A percentile compares a stretch with the other conserved stretches of the same genome.
Evolutionary conservation across 2,329 filamentous ascomycete species (phyloP).

Genomic region (Arthroderma sp.): DNA sequence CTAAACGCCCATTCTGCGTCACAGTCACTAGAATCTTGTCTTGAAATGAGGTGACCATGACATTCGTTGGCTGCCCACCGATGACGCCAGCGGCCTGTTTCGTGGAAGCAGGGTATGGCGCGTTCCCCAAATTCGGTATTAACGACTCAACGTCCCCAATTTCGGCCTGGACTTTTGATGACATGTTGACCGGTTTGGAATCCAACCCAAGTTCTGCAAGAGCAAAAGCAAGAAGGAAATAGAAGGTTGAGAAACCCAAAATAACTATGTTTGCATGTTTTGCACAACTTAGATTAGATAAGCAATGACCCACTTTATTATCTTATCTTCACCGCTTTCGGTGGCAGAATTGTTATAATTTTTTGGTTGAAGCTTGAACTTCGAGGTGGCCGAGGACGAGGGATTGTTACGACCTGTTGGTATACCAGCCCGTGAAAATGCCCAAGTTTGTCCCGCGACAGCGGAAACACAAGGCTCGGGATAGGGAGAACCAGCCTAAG

Average conservation of each 20-base stretch:
- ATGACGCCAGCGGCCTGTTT: conserved; percentile 51
- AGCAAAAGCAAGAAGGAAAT: too few relatives aligned
- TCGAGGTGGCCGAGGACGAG: background rate
- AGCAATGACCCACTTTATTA: background rate
- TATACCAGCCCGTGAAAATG: conserved; percentile 21
- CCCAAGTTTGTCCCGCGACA: conserved; percentile 44
- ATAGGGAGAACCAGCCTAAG: conserved; percentile 18
- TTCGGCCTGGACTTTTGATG: background rate
- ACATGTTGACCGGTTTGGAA: background rate
- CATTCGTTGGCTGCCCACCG: conserved; percentile 58
- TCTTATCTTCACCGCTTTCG: conserved; percentile 13
- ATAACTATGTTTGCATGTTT: background rate
- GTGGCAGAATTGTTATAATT: conserved; percentile 14
- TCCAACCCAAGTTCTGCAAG: background rate
- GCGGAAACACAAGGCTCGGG: conserved; percentile 44
- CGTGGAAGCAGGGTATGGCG: conserved; percentile 57
- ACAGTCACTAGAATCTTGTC: conserved; percentile 89
- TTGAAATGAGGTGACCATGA: conserved; percentile 60
- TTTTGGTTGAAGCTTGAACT: background rate
- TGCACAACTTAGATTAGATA: background rate
- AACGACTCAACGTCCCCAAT: background rate
- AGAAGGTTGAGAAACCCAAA: background rate
- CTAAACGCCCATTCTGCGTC: conserved; percentile 69
- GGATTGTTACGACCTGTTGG: background rate
- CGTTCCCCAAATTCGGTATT: conserved; percentile 17